phyloP scores from a whole-genome alignment of 176 grass and related monocot genomes.

The Guadua angustifolia region DNA sequence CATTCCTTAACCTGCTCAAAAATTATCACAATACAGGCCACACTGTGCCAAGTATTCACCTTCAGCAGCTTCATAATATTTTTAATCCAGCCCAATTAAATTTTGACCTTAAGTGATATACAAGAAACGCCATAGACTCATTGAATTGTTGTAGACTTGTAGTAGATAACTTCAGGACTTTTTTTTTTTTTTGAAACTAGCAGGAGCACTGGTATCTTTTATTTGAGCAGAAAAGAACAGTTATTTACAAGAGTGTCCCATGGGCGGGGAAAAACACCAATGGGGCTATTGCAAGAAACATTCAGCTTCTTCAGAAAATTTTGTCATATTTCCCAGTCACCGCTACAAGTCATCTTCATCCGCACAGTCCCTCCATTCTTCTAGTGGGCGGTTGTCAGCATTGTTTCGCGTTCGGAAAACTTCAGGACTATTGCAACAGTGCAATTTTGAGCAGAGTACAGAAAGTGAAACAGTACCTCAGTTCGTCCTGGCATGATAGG shows the following conservation, averaged over 20 bases:
- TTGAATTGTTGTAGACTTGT: not conserved
- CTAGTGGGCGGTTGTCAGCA: too few species aligned
- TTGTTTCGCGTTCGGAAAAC: not conserved
- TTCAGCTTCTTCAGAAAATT: too few species aligned
- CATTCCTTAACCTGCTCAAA: slow-evolving; percentile 3
- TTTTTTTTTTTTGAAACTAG: too few species aligned
- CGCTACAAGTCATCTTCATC: too few species aligned
- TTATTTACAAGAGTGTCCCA: too few species aligned
- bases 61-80: not conserved
- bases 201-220: too few species aligned
- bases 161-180: not conserved
- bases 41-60: not conserved
- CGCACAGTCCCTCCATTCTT: too few species aligned
- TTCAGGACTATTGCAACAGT: slow-evolving; percentile 22
- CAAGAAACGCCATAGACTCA: slow-evolving; percentile 7
- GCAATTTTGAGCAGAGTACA: not conserved
- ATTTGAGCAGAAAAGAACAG: too few species aligned
- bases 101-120: slow-evolving; percentile 8
- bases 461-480: slow-evolving; percentile 65
- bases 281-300: too few species aligned
- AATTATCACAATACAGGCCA: slow-evolving; percentile 13
- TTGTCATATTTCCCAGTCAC: too few species aligned
- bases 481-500: slow-evolving; percentile 99
- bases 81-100: slow-evolving; percentile 23
- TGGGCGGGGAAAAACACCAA: too few species aligned